Evolutionary conservation across 2,329 filamentous ascomycete species (phyloP).

Genomic region (Aspergillus sergii): DNA sequence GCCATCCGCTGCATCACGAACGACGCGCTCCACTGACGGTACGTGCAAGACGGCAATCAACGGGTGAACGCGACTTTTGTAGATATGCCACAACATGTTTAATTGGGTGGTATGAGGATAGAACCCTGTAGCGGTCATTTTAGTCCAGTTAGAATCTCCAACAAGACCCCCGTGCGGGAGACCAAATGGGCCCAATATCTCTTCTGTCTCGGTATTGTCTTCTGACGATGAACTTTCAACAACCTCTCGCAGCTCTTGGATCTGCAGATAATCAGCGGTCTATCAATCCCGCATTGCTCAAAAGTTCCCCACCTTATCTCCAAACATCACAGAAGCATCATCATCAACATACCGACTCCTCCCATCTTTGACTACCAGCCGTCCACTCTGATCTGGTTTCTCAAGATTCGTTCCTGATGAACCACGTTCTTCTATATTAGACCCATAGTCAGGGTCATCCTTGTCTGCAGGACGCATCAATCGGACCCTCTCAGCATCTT

Average conservation of each 20-base stretch:
- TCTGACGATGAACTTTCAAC: constrained; percentile 1
- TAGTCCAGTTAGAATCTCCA: neutral
- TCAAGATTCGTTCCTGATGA: neutral
- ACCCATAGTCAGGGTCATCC: neutral
- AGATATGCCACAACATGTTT: constrained; percentile 20
- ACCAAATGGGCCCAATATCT: neutral
- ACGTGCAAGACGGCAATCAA: constrained; percentile 23
- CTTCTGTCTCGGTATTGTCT: neutral
- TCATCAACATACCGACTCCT: constrained; percentile 21
- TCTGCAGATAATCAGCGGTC: neutral
- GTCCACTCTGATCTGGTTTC: neutral
- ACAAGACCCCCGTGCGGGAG: neutral
- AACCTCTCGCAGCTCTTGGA: constrained; percentile 15
- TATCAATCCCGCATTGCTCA: neutral
- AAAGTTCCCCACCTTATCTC: constrained; percentile 16
- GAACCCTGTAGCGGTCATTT: too few species aligned
- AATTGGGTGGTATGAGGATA: constrained; percentile 9
- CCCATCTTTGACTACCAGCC: constrained; percentile 8
- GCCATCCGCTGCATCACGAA: constrained; percentile 3
- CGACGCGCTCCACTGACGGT: constrained; percentile 8
- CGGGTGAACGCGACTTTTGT: constrained; percentile 23
- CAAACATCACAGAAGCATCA: constrained; percentile 21
- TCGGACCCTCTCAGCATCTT: constrained; percentile 6
- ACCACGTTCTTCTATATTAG: neutral
- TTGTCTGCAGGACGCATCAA: neutral